A percentile compares a stretch with the other conserved stretches of the same genome.
phyloP scores from a whole-genome alignment of 1,284 basidiomycete genomes.

The Ceratobasidium sp. region DNA sequence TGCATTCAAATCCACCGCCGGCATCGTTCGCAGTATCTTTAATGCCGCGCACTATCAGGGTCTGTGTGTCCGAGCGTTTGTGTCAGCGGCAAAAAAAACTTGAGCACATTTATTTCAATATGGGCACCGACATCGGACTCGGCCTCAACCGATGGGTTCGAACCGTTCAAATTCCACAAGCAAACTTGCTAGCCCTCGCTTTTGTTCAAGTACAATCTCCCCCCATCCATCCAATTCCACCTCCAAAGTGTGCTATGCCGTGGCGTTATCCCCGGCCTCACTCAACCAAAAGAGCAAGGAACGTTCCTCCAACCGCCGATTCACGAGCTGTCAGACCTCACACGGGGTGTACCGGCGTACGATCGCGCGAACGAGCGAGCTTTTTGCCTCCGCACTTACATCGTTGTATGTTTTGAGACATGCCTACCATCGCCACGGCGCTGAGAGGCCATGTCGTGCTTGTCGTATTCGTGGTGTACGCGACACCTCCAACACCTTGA shows the following conservation, averaged over 20 bases:
- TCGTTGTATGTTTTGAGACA: constrained; percentile 41
- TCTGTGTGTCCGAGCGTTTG: constrained; percentile 15
- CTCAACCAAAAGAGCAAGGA: constrained; percentile 43
- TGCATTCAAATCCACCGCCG: constrained; percentile 41
- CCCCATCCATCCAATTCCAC: constrained; percentile 43
- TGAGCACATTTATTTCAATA: constrained; percentile 53
- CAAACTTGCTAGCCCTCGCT: constrained; percentile 48
- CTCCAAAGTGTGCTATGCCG: constrained; percentile 43
- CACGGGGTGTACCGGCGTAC: constrained; percentile 37
- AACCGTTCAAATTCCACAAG: constrained; percentile 25
- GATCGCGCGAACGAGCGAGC: neutral
- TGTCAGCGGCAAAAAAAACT: constrained; percentile 5
- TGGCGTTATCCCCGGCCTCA: constrained; percentile 48
- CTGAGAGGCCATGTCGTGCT: constrained; percentile 38
- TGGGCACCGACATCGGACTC: constrained; percentile 54
- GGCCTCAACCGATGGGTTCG: constrained; percentile 53
- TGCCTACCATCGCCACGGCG: constrained; percentile 42
- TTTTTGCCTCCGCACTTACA: constrained; percentile 45
- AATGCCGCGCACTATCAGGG: constrained; percentile 26
- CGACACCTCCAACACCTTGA: neutral
- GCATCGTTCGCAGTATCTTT: constrained; percentile 51
- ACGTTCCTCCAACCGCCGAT: constrained; percentile 45
- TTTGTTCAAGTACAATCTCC: constrained; percentile 49
- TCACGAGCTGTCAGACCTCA: constrained; percentile 42
- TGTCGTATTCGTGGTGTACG: constrained; percentile 43